Conservation (phyloP, 2,329 filamentous ascomycete genomes). For the Corniculantispora saksenae region DNA sequence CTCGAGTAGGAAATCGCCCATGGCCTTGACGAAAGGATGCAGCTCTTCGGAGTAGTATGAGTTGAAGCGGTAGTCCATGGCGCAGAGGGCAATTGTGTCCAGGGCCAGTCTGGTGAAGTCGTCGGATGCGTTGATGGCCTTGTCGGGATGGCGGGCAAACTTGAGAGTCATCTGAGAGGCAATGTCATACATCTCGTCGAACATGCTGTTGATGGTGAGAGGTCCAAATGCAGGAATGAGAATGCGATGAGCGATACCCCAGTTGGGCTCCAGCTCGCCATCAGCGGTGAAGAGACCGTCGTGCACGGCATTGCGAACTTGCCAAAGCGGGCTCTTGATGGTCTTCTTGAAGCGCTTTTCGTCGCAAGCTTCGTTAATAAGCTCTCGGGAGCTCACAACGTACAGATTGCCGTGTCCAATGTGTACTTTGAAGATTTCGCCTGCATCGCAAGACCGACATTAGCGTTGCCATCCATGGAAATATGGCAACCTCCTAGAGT, state of each 20-base stretch:
- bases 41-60: constrained; percentile 68
- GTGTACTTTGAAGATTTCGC: constrained; percentile 60
- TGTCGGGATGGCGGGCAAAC: constrained; percentile 62
- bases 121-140: constrained; percentile 60
- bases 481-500: neutral
- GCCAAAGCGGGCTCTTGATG: constrained; percentile 46
- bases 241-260: constrained; percentile 66
- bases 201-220: constrained; percentile 67
- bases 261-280: constrained; percentile 54
- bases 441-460: constrained; percentile 35
- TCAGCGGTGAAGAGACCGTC: constrained; percentile 67
- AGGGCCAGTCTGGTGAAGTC: constrained; percentile 74
- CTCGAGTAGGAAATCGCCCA: constrained; percentile 64
- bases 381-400: constrained; percentile 52
- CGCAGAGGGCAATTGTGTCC: constrained; percentile 70
- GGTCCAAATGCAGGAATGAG: constrained; percentile 72
- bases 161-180: constrained; percentile 66
- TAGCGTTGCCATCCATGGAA: neutral
- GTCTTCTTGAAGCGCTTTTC: constrained; percentile 67
- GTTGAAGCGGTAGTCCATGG: constrained; percentile 75
- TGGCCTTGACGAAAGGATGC: constrained; percentile 70
- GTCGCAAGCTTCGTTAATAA: constrained; percentile 65
- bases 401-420: constrained; percentile 50
- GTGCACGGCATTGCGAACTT: constrained; percentile 58
- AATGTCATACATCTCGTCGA: constrained; percentile 69